Evolutionary conservation across 1,139 yeast species (phyloP).

Genomic region (Yamadazyma siamensis): DNA sequence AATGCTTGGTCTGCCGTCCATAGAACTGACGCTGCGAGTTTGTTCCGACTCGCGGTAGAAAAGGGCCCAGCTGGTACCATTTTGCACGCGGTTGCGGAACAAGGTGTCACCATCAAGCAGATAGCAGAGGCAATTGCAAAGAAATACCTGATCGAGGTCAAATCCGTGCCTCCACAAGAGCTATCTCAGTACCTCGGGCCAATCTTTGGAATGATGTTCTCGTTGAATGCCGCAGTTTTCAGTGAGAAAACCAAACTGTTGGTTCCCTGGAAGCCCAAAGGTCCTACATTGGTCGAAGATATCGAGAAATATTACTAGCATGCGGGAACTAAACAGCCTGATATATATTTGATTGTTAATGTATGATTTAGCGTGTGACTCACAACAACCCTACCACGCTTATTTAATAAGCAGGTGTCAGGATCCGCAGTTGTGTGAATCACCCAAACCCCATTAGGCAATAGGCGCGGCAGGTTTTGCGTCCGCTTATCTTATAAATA

Average conservation of each 20-base stretch:
- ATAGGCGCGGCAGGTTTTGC: too few species aligned
- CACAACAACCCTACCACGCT: too few species aligned
- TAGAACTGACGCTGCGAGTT: slow-evolving; percentile 22
- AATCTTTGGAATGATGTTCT: slow-evolving; percentile 8
- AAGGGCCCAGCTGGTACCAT: slow-evolving; percentile 20
- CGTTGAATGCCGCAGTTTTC: slow-evolving; percentile 8
- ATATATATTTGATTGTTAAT: too few species aligned
- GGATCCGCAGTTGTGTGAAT: too few species aligned
- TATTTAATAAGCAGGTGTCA: too few species aligned
- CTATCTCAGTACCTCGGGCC: slow-evolving; percentile 7
- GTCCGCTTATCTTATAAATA: too few species aligned
- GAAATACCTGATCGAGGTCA: slow-evolving; percentile 11
- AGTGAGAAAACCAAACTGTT: slow-evolving; percentile 12
- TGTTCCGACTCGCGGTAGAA: slow-evolving; percentile 19
- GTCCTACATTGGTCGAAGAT: slow-evolving; percentile 17
- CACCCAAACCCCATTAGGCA: too few species aligned
- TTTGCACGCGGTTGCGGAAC: slow-evolving; percentile 21
- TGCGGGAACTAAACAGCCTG: too few species aligned
- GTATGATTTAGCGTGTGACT: too few species aligned
- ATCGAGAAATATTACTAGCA: slow-evolving; percentile 7
- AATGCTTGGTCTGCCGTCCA: slow-evolving; percentile 29
- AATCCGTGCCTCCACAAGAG: slow-evolving; percentile 11
- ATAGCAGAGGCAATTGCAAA: slow-evolving; percentile 21
- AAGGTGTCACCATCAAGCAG: slow-evolving; percentile 15
- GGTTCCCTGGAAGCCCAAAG: slow-evolving; percentile 21